These are phyloP conservation scores for Boletus sp. DNA, from an alignment of 768 basidiomycete species.

Conservation along the genomic window DNA sequence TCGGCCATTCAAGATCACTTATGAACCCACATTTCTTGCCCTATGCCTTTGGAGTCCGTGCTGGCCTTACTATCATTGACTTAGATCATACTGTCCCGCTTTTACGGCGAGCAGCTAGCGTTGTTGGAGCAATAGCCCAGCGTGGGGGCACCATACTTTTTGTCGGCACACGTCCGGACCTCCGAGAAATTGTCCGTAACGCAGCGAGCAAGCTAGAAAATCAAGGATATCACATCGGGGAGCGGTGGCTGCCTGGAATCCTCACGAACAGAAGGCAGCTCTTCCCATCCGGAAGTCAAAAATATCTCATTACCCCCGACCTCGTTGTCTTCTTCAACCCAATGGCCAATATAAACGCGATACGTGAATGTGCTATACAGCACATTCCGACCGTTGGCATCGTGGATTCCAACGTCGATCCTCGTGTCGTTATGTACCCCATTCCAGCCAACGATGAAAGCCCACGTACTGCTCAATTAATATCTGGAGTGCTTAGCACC, in stretches of 20 bases:
- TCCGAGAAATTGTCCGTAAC: slow-evolving; percentile 68
- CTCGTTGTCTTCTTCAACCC: slow-evolving; percentile 92
- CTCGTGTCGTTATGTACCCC: slow-evolving; percentile 94
- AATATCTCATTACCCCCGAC: slow-evolving; percentile 70
- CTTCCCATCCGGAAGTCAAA: slow-evolving; percentile 57
- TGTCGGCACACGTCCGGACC: slow-evolving; percentile 82
- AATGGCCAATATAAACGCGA: slow-evolving; percentile 74
- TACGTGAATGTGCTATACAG: slow-evolving; percentile 85
- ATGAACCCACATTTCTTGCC: slow-evolving; percentile 90
- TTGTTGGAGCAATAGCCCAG: slow-evolving; percentile 78
- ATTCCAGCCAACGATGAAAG: slow-evolving; percentile 99
- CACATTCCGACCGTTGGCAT: slow-evolving; percentile 94
- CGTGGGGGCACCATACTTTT: slow-evolving; percentile 85
- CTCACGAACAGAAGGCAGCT: slow-evolving; percentile 82
- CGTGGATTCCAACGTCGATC: slow-evolving; percentile 94
- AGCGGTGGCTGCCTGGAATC: slow-evolving; percentile 93
- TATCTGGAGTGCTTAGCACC: slow-evolving; percentile 85
- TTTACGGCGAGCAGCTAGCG: slow-evolving; percentile 83
- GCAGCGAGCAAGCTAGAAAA: slow-evolving; percentile 76
- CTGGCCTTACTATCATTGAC: slow-evolving; percentile 90
- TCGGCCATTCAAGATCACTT: slow-evolving; percentile 81
- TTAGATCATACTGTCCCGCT: slow-evolving; percentile 91
- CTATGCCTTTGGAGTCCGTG: slow-evolving; percentile 88
- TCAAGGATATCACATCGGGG: slow-evolving; percentile 82
- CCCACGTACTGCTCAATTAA: slow-evolving; percentile 82